Conservation (phyloP, 768 basidiomycete genomes). For the Amanita jacksonii region DNA sequence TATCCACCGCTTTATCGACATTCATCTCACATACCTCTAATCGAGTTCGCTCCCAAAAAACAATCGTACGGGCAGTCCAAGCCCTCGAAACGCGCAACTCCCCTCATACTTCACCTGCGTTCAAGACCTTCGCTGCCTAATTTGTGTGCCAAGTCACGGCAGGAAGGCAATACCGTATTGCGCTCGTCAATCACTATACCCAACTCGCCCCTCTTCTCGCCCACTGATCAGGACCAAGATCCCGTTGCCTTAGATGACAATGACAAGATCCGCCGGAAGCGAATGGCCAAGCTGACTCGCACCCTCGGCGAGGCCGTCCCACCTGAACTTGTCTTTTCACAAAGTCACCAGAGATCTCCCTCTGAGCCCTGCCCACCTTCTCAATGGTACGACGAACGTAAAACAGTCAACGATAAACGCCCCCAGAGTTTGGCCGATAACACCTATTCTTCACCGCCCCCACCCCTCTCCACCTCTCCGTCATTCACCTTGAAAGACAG, state of each 20-base stretch:
- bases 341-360: not conserved
- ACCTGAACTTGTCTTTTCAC: slow-evolving; percentile 32
- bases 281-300: slow-evolving; percentile 41
- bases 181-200: not conserved
- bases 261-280: slow-evolving; percentile 17
- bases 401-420: not conserved
- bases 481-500: too few relatives aligned
- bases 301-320: slow-evolving; percentile 46
- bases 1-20: not conserved
- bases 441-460: too few relatives aligned
- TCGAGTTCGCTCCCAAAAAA: not conserved
- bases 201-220: not conserved
- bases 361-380: not conserved
- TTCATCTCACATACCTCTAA: too few relatives aligned
- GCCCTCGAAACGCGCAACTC: slow-evolving; percentile 1
- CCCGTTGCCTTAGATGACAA: not conserved
- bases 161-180: too few relatives aligned
- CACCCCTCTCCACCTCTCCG: too few relatives aligned
- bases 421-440: too few relatives aligned
- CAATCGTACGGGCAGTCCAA: too few relatives aligned
- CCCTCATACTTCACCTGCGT: not conserved
- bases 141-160: too few relatives aligned
- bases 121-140: too few relatives aligned
- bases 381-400: not conserved
- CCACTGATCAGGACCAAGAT: not conserved